A percentile compares a stretch with the other conserved stretches of the same genome.
Evolutionary conservation across 1,284 basidiomycete species (phyloP).

Genomic region (Ustilago cynodontis): DNA sequence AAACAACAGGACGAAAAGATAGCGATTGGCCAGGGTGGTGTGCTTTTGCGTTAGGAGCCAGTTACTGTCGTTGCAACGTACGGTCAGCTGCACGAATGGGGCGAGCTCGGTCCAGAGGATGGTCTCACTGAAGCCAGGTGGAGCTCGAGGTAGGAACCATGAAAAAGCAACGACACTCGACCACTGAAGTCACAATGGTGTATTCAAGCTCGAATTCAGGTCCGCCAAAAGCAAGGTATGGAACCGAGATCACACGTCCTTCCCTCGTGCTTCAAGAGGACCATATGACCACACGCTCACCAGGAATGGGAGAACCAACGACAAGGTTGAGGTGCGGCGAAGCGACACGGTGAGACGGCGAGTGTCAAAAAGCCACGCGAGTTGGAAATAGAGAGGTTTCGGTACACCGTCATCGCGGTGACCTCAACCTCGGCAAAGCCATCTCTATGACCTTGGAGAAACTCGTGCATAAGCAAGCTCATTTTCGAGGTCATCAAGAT

Average conservation of each 20-base stretch:
- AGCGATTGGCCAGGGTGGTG: not conserved
- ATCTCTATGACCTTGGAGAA: too few species aligned
- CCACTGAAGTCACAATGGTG: not conserved
- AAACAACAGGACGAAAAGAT: not conserved
- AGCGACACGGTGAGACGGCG: not conserved
- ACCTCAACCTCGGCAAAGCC: too few species aligned
- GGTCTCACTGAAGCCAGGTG: not conserved
- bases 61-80: not conserved
- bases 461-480: too few species aligned
- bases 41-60: not conserved
- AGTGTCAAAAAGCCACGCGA: not conserved
- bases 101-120: not conserved
- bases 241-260: slow-evolving; percentile 23
- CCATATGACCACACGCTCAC: too few species aligned
- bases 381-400: too few species aligned
- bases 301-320: slow-evolving; percentile 8
- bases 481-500: too few species aligned
- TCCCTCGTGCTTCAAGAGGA: not conserved
- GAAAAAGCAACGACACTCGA: not conserved
- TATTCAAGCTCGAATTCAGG: not conserved
- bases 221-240: not conserved
- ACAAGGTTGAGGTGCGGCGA: not conserved
- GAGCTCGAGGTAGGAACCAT: not conserved
- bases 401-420: too few species aligned
- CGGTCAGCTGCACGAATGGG: not conserved